These are phyloP conservation scores for Tolypocladium inflatum DNA, from an alignment of 2,329 filamentous ascomycete species.

Conservation along the genomic window DNA sequence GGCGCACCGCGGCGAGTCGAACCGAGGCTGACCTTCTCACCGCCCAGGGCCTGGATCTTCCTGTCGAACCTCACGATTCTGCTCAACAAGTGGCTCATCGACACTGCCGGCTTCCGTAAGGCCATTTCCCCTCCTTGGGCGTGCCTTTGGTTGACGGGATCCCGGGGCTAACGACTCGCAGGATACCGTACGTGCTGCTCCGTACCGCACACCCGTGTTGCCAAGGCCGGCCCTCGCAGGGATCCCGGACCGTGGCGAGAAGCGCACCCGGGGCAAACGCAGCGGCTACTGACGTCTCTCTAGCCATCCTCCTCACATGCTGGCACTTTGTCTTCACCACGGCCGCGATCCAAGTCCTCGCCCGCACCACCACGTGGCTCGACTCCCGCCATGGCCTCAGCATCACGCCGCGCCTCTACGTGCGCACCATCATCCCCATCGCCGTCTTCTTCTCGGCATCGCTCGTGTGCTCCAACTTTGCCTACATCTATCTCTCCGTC, in stretches of 20 bases:
- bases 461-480: slow-evolving; percentile 57
- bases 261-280: background rate
- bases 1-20: background rate
- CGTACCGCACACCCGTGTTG: background rate
- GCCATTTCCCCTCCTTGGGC: no score
- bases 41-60: slow-evolving; percentile 61
- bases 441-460: slow-evolving; percentile 56
- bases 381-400: slow-evolving; percentile 52
- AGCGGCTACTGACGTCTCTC: background rate
- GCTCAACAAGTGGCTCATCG: slow-evolving; percentile 87
- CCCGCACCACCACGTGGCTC: slow-evolving; percentile 52
- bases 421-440: slow-evolving; percentile 56
- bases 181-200: slow-evolving; percentile 11
- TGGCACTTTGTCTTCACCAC: slow-evolving; percentile 62
- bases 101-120: slow-evolving; percentile 66
- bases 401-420: slow-evolving; percentile 51
- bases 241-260: background rate
- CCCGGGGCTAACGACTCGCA: background rate
- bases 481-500: slow-evolving; percentile 58
- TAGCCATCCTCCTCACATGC: slow-evolving; percentile 51
- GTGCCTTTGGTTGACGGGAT: background rate
- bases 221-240: background rate
- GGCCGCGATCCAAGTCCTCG: slow-evolving; percentile 54
- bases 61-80: slow-evolving; percentile 79
- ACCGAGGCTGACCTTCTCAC: background rate